A percentile compares a stretch with the other conserved stretches of the same genome.
Conservation (phyloP, 495 filamentous ascomycete species). For the Margaritispora aquatica region DNA sequence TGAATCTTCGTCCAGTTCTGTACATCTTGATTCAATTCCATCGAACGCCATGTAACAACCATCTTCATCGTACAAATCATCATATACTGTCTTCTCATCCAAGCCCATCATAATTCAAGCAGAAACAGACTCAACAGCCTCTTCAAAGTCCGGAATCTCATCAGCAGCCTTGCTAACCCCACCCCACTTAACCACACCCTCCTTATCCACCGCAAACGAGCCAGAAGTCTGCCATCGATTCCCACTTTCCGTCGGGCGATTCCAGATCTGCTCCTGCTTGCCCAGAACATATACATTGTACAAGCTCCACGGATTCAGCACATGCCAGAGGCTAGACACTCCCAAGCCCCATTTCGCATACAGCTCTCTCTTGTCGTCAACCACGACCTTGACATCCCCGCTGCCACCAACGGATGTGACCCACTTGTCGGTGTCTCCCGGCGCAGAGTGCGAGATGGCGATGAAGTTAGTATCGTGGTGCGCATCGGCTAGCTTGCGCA, state of each 20-base stretch:
- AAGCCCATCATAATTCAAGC: no score
- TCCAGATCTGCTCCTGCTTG: constrained; percentile 49
- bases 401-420: constrained; percentile 41
- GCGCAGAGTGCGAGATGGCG: constrained; percentile 51
- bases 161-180: constrained; percentile 35
- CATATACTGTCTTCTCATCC: no score
- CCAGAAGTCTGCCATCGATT: constrained; percentile 53
- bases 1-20: no score
- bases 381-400: constrained; percentile 44
- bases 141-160: constrained; percentile 43
- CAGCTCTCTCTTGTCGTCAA: constrained; percentile 43
- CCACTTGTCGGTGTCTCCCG: constrained; percentile 46
- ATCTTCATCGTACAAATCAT: no score
- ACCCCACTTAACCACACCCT: constrained; percentile 43
- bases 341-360: constrained; percentile 52
- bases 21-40: no score
- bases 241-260: constrained; percentile 45
- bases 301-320: constrained; percentile 36
- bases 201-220: constrained; percentile 45
- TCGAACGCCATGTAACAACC: no score
- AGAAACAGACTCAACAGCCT: constrained; percentile 22
- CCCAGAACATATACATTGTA: constrained; percentile 42
- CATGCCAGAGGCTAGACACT: constrained; percentile 43
- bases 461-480: constrained; percentile 47
- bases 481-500: constrained; percentile 36